Base-by-base conservation (phyloP, 176 grass and related monocot species). In the Panicum miliaceum region DNA sequence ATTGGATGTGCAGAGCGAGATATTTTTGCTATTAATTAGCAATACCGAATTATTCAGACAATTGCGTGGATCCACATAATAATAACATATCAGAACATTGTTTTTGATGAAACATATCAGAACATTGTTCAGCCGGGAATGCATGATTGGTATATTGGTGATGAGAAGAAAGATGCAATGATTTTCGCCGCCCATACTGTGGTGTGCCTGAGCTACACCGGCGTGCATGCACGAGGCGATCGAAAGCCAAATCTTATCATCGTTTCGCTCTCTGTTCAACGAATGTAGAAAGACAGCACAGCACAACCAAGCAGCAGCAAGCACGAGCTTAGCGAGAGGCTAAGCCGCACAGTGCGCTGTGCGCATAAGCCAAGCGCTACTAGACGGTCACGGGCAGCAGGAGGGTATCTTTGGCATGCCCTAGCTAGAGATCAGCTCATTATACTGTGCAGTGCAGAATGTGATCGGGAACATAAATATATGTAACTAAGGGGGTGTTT, bases 291-390 rank as follows among this genome's bases (percentile, higher is more conserved):
- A 68, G 57, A 43, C 75, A 42, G 6, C 61, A 26, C 61, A 23
- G 29, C 43, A 60, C n/a, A 60, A 12, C 57, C 57, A 81, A 65
- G 58, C 68, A 75, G 57, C 46, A 74, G 59, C 77, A 86, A 74
- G 68, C 59, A 66, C 78, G 70, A 87, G 51, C 71, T 60, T 68
- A 69, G 51, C 5, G 15, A 82, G 78, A 69, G 51, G 71, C 50
- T 76, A 61, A 75, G 50, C 60, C 60, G 43, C 61, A 68, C 70
- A 45, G 26, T 66, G 60, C 9, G 32, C 78, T n/a, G 85, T 76
- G 78, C 71, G 40, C 22, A 68, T 87, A 68, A 60, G 85, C 51
- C 85, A 82, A 87, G 22, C 41, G 52, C 78, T 68, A 68, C 78
- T 68, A 68, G 36, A 40, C 75, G 27, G 71, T 76, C 85, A 82